Base-by-base conservation (phyloP, 2,329 filamentous ascomycete genomes). In the Paraphoma sp. region DNA sequence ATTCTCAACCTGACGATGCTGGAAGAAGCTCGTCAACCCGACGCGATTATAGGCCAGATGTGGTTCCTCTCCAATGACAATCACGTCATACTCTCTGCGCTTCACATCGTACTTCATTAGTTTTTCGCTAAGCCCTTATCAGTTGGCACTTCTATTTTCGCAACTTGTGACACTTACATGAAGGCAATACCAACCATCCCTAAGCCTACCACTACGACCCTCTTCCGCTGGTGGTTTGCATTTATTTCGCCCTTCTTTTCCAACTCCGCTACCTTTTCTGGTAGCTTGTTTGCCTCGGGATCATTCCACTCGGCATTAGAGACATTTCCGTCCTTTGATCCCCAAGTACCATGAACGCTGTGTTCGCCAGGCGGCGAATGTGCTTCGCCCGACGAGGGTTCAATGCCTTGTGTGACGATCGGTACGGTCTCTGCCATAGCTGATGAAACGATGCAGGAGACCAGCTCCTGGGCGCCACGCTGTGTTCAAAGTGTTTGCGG, bases 101-200 rank as follows among this genome's bases (percentile, higher is more conserved):
- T 90, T 88, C 1, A 87, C 86, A 73, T 96, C 93, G 50, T 93
- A 86, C 68, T 96, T 96, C 70, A 96, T 83, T 9, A 97, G 78
- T 77, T 97, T 97, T 77, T 97, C 93, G 68, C 92, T 96, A 66
- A 62, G 2, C 2, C 12, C 0, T 0, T 6, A 14, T 62, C n/a
- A 67, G 57, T 18, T 14, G 7, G 30, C 2, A 18, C 6, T 5
- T 47, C 38, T 8, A 23, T 23, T 23, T 23, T 23, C 23, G 23
- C 5, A 23, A 5, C 23, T 23, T 23, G 5, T 23, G 23, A 23
- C 12, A 82, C 89, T 83, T 79, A 94, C 90, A 96, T 92, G 74
- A 96, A 94, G 42, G 90, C 88, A 65, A 95, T 89, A 40, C 90
- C 92, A 44, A 97, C 93, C 93, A 97, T 97, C 2, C 93, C 93